phyloP scores from a whole-genome alignment of 1,284 basidiomycete genomes.

The Lignosus rhinocerotis region DNA sequence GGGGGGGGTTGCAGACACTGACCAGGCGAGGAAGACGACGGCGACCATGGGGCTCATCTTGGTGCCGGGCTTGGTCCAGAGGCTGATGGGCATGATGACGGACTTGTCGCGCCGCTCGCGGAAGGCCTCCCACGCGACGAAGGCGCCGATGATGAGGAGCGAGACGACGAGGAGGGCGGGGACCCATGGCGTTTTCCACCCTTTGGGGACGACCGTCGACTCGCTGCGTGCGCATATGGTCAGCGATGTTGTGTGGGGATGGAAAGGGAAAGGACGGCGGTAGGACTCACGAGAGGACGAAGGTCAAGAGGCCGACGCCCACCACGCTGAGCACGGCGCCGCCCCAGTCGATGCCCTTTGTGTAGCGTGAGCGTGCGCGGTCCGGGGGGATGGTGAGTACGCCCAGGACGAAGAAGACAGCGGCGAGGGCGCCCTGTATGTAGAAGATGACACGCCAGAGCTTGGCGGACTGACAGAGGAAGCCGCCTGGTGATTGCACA shows the following conservation, averaged over 20 bases:
- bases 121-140: slow-evolving; percentile 35
- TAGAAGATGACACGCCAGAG: slow-evolving; percentile 39
- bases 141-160: slow-evolving; percentile 30
- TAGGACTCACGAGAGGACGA: slow-evolving; percentile 37
- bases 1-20: too few relatives aligned
- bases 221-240: slow-evolving; percentile 23
- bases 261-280: background rate
- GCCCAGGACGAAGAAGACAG: slow-evolving; percentile 32
- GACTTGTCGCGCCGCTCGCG: slow-evolving; percentile 32
- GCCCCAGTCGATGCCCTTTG: slow-evolving; percentile 38
- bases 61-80: slow-evolving; percentile 36
- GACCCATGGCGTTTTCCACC: slow-evolving; percentile 38
- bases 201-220: slow-evolving; percentile 32
- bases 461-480: slow-evolving; percentile 33
- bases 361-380: slow-evolving; percentile 26
- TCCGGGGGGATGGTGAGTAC: slow-evolving; percentile 27
- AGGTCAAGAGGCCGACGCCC: slow-evolving; percentile 36
- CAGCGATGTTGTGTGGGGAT: background rate
- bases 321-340: slow-evolving; percentile 36
- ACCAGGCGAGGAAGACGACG: slow-evolving; percentile 39
- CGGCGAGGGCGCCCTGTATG: slow-evolving; percentile 36
- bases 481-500: too few relatives aligned
- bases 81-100: slow-evolving; percentile 37
- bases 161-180: slow-evolving; percentile 33
- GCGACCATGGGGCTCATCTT: slow-evolving; percentile 34